These are phyloP conservation scores for Lodderomyces orthopsilosis DNA, from an alignment of 1,139 yeast genomes.

Conservation along the genomic window DNA sequence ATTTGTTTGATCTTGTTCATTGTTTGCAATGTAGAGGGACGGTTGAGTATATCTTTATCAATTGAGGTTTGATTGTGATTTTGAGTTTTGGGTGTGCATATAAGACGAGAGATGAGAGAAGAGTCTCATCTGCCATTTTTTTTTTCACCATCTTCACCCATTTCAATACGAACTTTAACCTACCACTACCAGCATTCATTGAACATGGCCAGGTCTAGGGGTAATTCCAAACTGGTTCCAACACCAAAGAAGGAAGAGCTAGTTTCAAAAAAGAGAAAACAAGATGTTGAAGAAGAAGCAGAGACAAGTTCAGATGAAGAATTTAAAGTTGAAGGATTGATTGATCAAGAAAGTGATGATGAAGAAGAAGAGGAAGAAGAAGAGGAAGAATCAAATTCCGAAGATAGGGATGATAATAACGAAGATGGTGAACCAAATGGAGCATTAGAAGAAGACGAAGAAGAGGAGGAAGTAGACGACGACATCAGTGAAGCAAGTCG, in stretches of 20 bases:
- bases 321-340: slow-evolving; percentile 27
- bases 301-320: slow-evolving; percentile 24
- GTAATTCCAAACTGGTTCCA: slow-evolving; percentile 1
- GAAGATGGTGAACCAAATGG: slow-evolving; percentile 21
- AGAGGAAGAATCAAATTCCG: slow-evolving; percentile 29
- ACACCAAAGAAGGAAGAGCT: slow-evolving; percentile 10
- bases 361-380: slow-evolving; percentile 24
- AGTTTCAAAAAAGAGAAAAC: slow-evolving; percentile 18
- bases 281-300: slow-evolving; percentile 14
- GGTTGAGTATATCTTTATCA: no score
- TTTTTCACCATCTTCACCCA: neutral
- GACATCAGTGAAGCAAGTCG: slow-evolving; percentile 18
- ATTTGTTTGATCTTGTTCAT: slow-evolving; percentile 52
- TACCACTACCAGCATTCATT: slow-evolving; percentile 9
- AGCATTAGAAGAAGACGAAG: slow-evolving; percentile 30
- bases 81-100: neutral
- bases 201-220: slow-evolving; percentile 15
- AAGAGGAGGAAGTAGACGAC: slow-evolving; percentile 25
- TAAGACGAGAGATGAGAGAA: slow-evolving; percentile 10
- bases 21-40: neutral
- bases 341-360: slow-evolving; percentile 22
- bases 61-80: no score
- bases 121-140: slow-evolving; percentile 6
- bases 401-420: slow-evolving; percentile 11
- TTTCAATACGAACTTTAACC: neutral